Base-by-base conservation (phyloP, 495 filamentous ascomycete species). In the Ramalina intermedia region DNA sequence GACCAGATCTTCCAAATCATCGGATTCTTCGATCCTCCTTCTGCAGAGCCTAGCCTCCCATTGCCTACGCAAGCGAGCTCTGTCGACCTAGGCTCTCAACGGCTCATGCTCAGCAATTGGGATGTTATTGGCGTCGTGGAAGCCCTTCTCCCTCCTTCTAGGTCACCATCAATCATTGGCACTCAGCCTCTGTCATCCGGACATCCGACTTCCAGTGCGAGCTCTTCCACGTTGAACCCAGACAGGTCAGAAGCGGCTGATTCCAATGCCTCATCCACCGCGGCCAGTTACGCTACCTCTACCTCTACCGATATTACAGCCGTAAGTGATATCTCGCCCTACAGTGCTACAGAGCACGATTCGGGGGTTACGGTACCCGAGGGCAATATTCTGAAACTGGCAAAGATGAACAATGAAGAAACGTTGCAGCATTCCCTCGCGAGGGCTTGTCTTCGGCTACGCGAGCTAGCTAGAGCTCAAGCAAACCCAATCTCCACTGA, bases 101-200 rank as follows among this genome's bases (percentile, higher is more conserved):
- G 43, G 56, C 64, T 88, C 56, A 77, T 86, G 38, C 56, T 88
- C 29, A 84, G 78, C 46, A 79, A 83, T n/a, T 73, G 82, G 37
- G 84, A 88, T 60, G 62, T 88, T 44, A 66, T 75, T 29, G 83
- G 80, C 14, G 61, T 87, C 38, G 73, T 84, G 44, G 83, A 84
- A 53, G 76, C 79, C 3, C 70, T 90, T 36, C 68, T 74, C 39
- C 77, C 77, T 17, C 63, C 65, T 24, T 80, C 79, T 5, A 61
- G 37, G 29, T 16, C 26, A 11, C 63, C 47, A 55, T 66, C 13
- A 64, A 55, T 21, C 62, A 70, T 37, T 63, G 65, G 20, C 67
- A 70, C 18, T 70, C 68, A 6, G 69, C 66, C 42, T 73, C 74
- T 12, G 6, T 43, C 38, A 6, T 85, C 81, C 17, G 72, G 21